phyloP scores from a whole-genome alignment of 2,329 filamentous ascomycete species.

The Stagonosporopsis rhizophila region DNA sequence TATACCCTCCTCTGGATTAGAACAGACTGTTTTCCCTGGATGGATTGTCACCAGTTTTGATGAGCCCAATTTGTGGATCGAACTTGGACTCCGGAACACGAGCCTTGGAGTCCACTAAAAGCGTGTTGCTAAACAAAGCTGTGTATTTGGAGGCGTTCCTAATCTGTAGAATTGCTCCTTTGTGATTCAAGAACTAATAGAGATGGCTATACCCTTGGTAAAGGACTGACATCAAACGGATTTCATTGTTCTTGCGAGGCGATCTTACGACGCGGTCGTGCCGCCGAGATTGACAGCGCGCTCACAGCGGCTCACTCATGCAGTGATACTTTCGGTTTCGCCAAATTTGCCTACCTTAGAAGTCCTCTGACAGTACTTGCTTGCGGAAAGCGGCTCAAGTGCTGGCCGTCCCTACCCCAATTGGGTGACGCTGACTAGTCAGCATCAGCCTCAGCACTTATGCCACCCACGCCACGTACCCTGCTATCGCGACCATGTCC shows the following conservation, averaged over 20 bases:
- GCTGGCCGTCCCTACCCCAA: too few species aligned
- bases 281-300: too few species aligned
- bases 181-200: neutral
- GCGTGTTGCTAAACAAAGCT: neutral
- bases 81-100: neutral
- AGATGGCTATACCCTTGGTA: neutral
- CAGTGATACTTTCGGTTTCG: neutral
- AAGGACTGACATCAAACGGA: neutral
- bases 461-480: too few species aligned
- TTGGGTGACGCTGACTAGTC: neutral
- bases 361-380: too few species aligned
- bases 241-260: too few species aligned
- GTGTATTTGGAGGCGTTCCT: neutral
- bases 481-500: too few species aligned
- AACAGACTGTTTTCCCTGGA: constrained; percentile 10
- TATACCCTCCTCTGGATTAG: neutral
- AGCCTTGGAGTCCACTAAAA: neutral
- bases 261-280: neutral
- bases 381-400: too few species aligned
- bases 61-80: constrained; percentile 20
- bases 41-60: constrained; percentile 27
- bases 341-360: too few species aligned
- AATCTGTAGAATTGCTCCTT: neutral
- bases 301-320: neutral
- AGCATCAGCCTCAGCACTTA: neutral